These are phyloP conservation scores for Fraxinus xanthoxyloides DNA, from an alignment of 305 asterid species.

Conservation along the genomic window DNA sequence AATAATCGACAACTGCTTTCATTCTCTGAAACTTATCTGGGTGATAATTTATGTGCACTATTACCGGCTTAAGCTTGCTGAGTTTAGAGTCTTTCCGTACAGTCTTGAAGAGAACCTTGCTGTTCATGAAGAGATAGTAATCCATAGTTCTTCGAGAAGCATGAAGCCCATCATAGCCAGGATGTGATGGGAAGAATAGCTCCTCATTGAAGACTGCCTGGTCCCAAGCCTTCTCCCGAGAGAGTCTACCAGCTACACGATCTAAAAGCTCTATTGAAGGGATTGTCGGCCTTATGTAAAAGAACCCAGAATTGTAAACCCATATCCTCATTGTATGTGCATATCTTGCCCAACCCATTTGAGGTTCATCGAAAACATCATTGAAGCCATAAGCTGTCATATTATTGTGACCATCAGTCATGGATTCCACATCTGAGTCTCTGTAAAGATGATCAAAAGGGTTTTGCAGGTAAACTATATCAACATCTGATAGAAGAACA, in stretches of 20 bases:
- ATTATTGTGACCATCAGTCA: conserved; percentile 4
- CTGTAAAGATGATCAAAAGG: conserved; percentile 12
- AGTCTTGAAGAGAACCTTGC: conserved; percentile 54
- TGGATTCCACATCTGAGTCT: conserved; percentile 1
- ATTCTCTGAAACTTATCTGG: conserved; percentile 52
- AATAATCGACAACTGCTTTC: conserved; percentile 60
- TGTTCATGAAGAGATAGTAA: conserved; percentile 50
- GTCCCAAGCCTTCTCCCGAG: conserved; percentile 50
- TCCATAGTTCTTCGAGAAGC: conserved; percentile 63
- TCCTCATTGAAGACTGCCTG: conserved; percentile 58
- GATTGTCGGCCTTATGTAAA: conserved; percentile 33
- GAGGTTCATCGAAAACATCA: conserved; percentile 10
- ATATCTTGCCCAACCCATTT: conserved; percentile 11
- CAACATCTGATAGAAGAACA: neutral
- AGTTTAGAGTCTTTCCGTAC: conserved; percentile 36
- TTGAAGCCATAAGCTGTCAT: conserved; percentile 7
- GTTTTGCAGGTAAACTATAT: neutral
- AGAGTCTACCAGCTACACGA: conserved; percentile 43
- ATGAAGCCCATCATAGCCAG: conserved; percentile 60
- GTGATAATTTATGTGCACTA: conserved; percentile 53
- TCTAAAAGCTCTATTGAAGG: conserved; percentile 62
- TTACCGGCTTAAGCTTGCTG: conserved; percentile 47
- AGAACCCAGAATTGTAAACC: neutral
- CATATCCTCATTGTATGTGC: conserved; percentile 8
- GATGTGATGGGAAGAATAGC: conserved; percentile 56